Conservation (phyloP, 257 asterid species). For the Fraxinus americana region DNA sequence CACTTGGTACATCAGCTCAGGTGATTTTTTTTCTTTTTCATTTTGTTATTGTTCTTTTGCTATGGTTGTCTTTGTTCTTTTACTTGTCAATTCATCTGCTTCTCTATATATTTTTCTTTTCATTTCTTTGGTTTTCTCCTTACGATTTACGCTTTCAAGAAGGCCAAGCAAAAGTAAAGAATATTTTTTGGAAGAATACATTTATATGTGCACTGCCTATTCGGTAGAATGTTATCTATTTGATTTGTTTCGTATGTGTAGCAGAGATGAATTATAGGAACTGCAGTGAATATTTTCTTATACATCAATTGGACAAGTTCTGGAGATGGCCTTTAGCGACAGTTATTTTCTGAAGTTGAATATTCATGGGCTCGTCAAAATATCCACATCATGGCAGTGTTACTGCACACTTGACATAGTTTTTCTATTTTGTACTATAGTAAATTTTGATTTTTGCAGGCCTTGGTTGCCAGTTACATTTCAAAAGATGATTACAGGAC, state of each 20-base stretch:
- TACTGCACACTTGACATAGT: conserved; percentile 3
- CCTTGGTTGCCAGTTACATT: conserved; percentile 76
- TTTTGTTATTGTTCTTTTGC: neutral
- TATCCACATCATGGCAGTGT: neutral
- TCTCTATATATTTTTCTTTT: neutral
- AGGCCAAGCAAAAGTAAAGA: neutral
- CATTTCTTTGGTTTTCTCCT: neutral
- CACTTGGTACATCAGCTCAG: conserved; percentile 91
- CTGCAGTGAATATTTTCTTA: neutral
- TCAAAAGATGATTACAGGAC: conserved; percentile 66
- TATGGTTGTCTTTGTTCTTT: neutral
- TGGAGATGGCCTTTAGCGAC: neutral
- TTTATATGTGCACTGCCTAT: neutral
- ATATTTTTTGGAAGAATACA: neutral
- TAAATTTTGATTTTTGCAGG: conserved; percentile 42
- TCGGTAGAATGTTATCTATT: too few species aligned
- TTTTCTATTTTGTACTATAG: conserved; percentile 7
- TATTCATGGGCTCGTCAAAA: conserved; percentile 11
- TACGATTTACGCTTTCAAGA: neutral
- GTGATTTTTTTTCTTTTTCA: conserved; percentile 31
- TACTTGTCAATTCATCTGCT: conserved; percentile 9
- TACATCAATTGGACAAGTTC: neutral
- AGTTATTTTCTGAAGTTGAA: neutral
- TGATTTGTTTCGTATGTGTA: neutral
- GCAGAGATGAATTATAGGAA: neutral